Base-by-base conservation (phyloP, 2,329 filamentous ascomycete genomes). In the Pestalotiopsis fici region DNA sequence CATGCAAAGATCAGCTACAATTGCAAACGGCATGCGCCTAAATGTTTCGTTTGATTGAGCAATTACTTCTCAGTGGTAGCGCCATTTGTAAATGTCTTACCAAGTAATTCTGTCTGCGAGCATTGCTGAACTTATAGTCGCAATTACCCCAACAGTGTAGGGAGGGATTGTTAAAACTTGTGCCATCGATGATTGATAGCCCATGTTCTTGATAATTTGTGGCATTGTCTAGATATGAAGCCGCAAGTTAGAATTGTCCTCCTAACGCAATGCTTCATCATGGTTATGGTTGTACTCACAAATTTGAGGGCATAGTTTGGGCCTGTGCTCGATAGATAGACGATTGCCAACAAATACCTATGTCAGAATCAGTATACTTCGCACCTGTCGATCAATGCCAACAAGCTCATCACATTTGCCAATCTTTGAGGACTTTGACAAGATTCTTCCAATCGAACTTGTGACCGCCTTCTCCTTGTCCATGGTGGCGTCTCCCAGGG, bases 191-290 rank as follows among this genome's bases (percentile, higher is more conserved):
- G 60, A 47, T 21, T 63, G 18, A 25, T 63, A 63, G 18, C 35
- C 60, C 60, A 54, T 63, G 15, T 63, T 63, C 25, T 63, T 63
- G 37, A 63, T 63, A 23, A 63, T 63, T 7, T 63, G 60, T 18
- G 39, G 39, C 60, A 35, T 61, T 35, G 59, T 61, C 28, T 61
- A 23, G 3, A 35, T n/a, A n/a, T 21, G 2, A 15, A 56, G 21
- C 9, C 4, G 23, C 15, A 25, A 4, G 27, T 27, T 21, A 59
- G 28, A 27, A 21, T 23, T 7, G 55, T 25, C 18, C 55, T 28
- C 3, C 15, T 21, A 11, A 15, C 13, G 23, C 23, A 18, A 18
- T 11, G 18, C 15, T 31, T 59, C 11, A 59, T 21, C 18, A 21
- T 61, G 59, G 7, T 35, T 4, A 2, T 5, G 2, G 31, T 13